These are phyloP conservation scores for Rhodotorula sp. DNA, from an alignment of 1,284 basidiomycete species.

Conservation along the genomic window DNA sequence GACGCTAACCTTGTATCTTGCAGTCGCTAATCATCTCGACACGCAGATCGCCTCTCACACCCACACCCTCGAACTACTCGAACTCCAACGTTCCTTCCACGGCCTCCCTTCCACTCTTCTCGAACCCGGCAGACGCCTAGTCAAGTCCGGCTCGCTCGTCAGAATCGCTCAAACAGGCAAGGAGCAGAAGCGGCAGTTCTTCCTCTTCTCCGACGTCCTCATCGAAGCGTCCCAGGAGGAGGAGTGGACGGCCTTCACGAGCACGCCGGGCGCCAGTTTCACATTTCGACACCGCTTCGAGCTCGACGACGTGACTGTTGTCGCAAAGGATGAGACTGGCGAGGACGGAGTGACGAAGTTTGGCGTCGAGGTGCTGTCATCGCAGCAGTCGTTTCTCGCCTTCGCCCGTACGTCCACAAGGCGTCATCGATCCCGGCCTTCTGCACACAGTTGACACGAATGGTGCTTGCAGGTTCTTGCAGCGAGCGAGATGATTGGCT, in stretches of 20 bases:
- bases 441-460: background rate
- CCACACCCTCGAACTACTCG: conserved; percentile 67
- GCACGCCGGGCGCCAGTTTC: conserved; percentile 61
- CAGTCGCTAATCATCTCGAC: conserved; percentile 75
- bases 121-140: conserved; percentile 69
- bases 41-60: conserved; percentile 72
- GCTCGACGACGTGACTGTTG: conserved; percentile 73
- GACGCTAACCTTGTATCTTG: background rate
- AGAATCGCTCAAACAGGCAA: conserved; percentile 42
- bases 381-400: conserved; percentile 71
- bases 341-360: conserved; percentile 54
- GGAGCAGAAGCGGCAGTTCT: conserved; percentile 60
- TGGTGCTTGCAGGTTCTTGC: background rate
- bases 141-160: conserved; percentile 61
- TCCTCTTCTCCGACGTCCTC: conserved; percentile 77
- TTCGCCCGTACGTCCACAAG: conserved; percentile 60
- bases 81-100: conserved; percentile 70
- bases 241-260: conserved; percentile 1
- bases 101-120: conserved; percentile 74
- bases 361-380: conserved; percentile 68
- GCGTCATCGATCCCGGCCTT: background rate
- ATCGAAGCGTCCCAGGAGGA: conserved; percentile 57
- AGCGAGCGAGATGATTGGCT: conserved; percentile 68
- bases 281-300: conserved; percentile 65
- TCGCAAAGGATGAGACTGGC: conserved; percentile 57